Evolutionary conservation across 2,329 filamentous ascomycete species (phyloP), one percentile per base, ranked within the genome.

Genomic region (Botrytis squamosa): DNA sequence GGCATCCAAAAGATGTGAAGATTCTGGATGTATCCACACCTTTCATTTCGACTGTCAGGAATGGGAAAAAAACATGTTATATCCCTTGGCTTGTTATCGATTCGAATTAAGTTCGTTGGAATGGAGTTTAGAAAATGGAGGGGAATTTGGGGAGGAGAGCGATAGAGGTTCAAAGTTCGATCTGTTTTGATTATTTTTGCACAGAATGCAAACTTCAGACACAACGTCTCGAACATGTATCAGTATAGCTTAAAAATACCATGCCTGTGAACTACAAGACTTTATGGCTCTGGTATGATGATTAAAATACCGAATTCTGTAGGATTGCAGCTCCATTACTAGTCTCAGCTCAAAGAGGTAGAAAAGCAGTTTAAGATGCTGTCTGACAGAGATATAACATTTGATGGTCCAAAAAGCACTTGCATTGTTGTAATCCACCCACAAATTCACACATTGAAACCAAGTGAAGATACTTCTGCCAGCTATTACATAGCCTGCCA

Each of bases 21-120:
- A 33, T 65, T n/a, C 9, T 71, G 1, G 52, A 71, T 55, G 20
- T 52, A 46, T 55, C 69, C 6, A 71, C 33, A 0, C 69, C 59
- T 5, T 71, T 71, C n/a, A 40, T 20, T 12, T 71, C 42, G 36
- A 65, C 69, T 1, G 25, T 71, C 5, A 65, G 36, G 4, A 25
- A 42, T 38, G 59, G 69, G 20, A 71, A 38, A 25, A 71, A 42
- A 42, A 71, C 22, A 42, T 71, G 44, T 33, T n/a, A 40, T 55
- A 65, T 71, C 65, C 22, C 33, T 22, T 42, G 44, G 59, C 22
- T 71, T 71, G 44, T 65, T 9, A 40, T 65, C 38, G 22, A 65
- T 20, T 52, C 20, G 8, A 52, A 38, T n/a, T 67, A 10, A 67
- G 33, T 22, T 38, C 1, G 4, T n/a, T 38, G 33, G 14, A 20